Evolutionary conservation across 257 asterid species (phyloP).

Genomic region (Fraxinus americana): DNA sequence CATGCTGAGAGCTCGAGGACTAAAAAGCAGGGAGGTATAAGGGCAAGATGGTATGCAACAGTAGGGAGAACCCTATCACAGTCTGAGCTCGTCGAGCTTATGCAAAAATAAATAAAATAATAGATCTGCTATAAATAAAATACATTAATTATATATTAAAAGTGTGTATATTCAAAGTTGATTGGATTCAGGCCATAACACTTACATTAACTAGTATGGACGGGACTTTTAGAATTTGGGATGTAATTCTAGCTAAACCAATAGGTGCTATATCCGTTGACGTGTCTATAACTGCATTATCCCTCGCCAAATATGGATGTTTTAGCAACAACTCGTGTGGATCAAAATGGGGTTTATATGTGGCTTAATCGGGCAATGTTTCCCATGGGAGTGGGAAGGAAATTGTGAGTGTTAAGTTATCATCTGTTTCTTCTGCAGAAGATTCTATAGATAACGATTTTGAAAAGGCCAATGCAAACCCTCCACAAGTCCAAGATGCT

Average conservation of each 20-base stretch:
- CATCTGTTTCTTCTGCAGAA: conserved; percentile 57
- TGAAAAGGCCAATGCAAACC: conserved; percentile 35
- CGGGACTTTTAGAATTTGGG: conserved; percentile 90
- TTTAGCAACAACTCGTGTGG: conserved; percentile 83
- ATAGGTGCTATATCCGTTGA: conserved; percentile 83
- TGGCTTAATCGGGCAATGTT: conserved; percentile 77
- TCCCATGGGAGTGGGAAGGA: conserved; percentile 72
- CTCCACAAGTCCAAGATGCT: conserved; percentile 37
- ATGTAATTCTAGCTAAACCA: conserved; percentile 77
- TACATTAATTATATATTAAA: no score
- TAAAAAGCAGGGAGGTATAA: no score
- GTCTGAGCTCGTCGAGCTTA: no score
- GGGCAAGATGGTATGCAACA: no score
- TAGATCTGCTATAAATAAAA: no score
- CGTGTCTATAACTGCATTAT: conserved; percentile 69
- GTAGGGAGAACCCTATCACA: no score
- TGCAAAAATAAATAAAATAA: no score
- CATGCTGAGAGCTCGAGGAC: no score
- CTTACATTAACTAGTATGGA: conserved; percentile 74
- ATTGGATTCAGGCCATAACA: no score
- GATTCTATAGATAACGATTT: conserved; percentile 38
- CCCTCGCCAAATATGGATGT: conserved; percentile 92
- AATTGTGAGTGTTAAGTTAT: conserved; percentile 56
- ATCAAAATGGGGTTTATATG: conserved; percentile 80
- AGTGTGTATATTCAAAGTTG: no score